Evolutionary conservation across 129 eudicot species (phyloP), one percentile per base, ranked within the genome.

Genomic region (Tanacetum coccineum): DNA sequence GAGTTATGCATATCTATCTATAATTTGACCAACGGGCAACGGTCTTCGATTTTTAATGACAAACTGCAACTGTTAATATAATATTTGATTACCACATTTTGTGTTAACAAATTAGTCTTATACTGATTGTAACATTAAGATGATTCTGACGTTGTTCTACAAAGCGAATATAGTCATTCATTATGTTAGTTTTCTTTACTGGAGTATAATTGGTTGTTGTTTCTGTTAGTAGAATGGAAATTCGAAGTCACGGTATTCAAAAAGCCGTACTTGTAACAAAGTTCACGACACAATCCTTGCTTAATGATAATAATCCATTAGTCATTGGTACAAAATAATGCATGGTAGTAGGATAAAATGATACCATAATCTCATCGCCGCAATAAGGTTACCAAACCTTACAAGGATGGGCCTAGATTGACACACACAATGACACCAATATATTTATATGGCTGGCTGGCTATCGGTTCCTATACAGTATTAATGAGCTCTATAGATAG

Each of bases 321-420:
- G 58, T 25, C 22, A 66, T 18, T 3, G 66, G 19, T 71, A 59
- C 59, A 71, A 4, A 28, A 50, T 49, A 49, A 3, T 3, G 18
- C 18, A 49, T 49, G 28, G 11, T n/a, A 46, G 13, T 5, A 60
- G 10, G 21, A 13, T 5, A 49, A 32, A 30, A 11, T 13, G 9
- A 56, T 26, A 54, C 62, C 21, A 0, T 58, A 74, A 66, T 59
- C 76, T 72, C 84, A 84, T 81, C 84, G 40, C 80, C 76, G 40
- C 78, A 84, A 39, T 32, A 65, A 58, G 86, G 82, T 67, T 21
- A 65, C 44, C 48, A 64, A 79, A 65, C 77, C 86, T 75, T 66
- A 63, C 52, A 74, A 82, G 83, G 80, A 78, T 81, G 79, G 70
- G 71, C 45, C 46, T 58, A 46, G 53, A 59, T 51, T 32, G 10